Evolutionary conservation across 2,329 filamentous ascomycete species (phyloP).

Genomic region (Lecanicillium sp.): DNA sequence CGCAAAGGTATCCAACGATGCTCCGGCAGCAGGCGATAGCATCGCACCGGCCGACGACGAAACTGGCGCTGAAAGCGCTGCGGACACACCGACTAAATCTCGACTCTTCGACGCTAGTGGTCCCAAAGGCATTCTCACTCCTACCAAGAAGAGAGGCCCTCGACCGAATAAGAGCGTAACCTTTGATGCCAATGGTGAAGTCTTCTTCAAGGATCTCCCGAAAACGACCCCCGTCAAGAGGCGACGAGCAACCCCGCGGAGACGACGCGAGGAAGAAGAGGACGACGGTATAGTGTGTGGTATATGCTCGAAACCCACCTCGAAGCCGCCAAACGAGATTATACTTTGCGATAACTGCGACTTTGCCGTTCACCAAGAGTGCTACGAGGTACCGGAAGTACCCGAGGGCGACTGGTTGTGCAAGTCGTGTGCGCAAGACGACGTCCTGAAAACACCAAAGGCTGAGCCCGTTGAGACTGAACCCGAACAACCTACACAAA

Average conservation of each 20-base stretch:
- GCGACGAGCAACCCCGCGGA: constrained; percentile 16
- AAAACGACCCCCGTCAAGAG: constrained; percentile 24
- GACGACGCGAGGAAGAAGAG: constrained; percentile 22
- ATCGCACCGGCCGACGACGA: constrained; percentile 7
- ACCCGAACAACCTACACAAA: constrained; percentile 7
- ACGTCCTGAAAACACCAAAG: constrained; percentile 23
- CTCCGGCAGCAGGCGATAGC: constrained; percentile 1
- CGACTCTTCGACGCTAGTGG: constrained; percentile 9
- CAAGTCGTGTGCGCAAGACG: constrained; percentile 44
- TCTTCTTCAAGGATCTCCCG: constrained; percentile 45
- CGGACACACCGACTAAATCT: constrained; percentile 7
- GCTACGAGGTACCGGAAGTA: constrained; percentile 47
- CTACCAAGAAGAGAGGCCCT: constrained; percentile 36
- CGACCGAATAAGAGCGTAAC: constrained; percentile 44
- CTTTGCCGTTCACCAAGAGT: constrained; percentile 52
- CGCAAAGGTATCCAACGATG: background rate
- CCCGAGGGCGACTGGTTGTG: constrained; percentile 58
- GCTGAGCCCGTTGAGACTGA: constrained; percentile 14
- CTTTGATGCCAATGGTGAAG: constrained; percentile 38
- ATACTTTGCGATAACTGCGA: constrained; percentile 58
- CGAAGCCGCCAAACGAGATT: constrained; percentile 51
- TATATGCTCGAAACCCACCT: constrained; percentile 50
- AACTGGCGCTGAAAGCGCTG: constrained; percentile 8
- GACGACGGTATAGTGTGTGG: constrained; percentile 48
- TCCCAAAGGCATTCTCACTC: constrained; percentile 50